Evolutionary conservation across 495 filamentous ascomycete species (phyloP).

Genomic region (Aspergillus baeticus): DNA sequence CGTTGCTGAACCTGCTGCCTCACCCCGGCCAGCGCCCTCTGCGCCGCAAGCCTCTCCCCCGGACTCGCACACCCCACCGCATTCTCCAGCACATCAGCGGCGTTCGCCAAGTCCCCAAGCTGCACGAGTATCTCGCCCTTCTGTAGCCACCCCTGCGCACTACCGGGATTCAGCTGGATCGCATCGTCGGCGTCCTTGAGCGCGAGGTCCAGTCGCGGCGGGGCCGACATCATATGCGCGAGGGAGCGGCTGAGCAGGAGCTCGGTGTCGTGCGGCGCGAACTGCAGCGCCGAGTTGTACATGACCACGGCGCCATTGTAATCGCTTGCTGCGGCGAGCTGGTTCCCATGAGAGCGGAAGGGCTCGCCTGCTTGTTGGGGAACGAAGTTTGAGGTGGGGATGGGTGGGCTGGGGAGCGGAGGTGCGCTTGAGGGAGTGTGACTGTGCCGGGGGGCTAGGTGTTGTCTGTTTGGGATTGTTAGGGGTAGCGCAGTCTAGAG

Average conservation of each 20-base stretch:
- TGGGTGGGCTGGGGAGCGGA: neutral
- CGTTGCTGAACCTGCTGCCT: too few species aligned
- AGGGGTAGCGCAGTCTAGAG: too few species aligned
- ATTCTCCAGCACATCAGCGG: too few species aligned
- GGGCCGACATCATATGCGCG: neutral
- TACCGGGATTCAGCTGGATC: neutral
- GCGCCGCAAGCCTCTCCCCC: too few species aligned
- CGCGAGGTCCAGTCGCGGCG: neutral
- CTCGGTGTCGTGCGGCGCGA: neutral
- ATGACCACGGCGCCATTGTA: neutral
- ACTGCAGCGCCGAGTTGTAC: neutral
- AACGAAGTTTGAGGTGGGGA: neutral
- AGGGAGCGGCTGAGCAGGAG: neutral
- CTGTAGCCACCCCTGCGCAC: neutral
- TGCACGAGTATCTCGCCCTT: neutral
- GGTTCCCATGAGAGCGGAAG: neutral
- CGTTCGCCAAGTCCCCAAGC: too few species aligned
- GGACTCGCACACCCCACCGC: too few species aligned
- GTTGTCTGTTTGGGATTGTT: too few species aligned
- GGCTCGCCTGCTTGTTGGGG: neutral
- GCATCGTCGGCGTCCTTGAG: neutral
- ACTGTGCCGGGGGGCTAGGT: too few species aligned
- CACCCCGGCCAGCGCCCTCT: too few species aligned
- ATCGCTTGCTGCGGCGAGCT: neutral
- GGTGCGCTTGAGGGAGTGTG: too few species aligned